These are phyloP conservation scores for Dendrobium huoshanense DNA, from an alignment of 106 monocot genomes.

Conservation along the genomic window DNA sequence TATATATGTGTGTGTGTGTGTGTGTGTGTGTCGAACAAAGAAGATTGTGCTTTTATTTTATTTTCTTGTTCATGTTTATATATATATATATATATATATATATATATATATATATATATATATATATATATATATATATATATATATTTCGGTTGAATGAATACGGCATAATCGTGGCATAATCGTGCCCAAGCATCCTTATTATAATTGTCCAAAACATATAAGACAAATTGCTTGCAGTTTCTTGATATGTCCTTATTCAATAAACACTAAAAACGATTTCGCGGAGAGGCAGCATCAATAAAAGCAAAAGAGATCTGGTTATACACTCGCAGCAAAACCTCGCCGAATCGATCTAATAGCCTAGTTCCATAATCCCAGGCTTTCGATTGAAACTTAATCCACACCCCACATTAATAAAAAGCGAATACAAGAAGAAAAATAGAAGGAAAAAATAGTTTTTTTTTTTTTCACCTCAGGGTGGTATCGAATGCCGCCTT, in stretches of 20 bases:
- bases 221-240: background rate
- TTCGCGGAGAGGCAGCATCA: background rate
- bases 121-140: too few species aligned
- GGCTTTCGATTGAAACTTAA: background rate
- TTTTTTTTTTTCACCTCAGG: conserved; percentile 51
- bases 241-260: background rate
- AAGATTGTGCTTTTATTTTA: too few species aligned
- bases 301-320: background rate
- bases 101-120: too few species aligned
- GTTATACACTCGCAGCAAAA: background rate
- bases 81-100: too few species aligned
- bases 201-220: background rate
- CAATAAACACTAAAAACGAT: conserved; percentile 1
- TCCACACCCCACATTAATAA: background rate
- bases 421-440: background rate
- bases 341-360: background rate
- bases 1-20: too few species aligned
- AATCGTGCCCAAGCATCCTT: background rate
- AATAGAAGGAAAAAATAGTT: background rate
- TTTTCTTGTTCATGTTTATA: too few species aligned
- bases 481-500: conserved; percentile 92
- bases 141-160: too few species aligned
- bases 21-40: too few species aligned
- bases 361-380: background rate
- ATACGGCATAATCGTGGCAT: too few species aligned